These are phyloP conservation scores for Colletotrichum sp. DNA, from an alignment of 2,329 filamentous ascomycete species.

Conservation along the genomic window DNA sequence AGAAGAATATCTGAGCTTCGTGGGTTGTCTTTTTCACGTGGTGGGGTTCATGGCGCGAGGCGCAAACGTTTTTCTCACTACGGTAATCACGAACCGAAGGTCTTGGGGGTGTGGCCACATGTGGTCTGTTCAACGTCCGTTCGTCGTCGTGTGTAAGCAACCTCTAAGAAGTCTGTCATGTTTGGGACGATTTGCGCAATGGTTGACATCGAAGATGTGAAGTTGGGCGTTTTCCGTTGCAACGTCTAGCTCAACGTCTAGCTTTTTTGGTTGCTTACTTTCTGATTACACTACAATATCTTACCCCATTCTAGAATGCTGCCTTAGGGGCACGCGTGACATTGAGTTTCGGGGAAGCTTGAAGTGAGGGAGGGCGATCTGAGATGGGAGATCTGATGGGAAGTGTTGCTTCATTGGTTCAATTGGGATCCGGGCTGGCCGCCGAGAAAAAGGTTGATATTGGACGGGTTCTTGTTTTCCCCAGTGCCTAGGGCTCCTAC, in stretches of 20 bases:
- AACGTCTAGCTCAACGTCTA: background rate
- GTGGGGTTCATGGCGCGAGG: background rate
- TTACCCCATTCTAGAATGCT: background rate
- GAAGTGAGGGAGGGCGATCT: background rate
- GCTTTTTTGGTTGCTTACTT: background rate
- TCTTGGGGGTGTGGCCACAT: background rate
- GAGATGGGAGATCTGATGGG: background rate
- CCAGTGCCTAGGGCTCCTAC: accelerated
- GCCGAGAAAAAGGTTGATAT: background rate
- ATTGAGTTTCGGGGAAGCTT: background rate
- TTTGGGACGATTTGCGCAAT: background rate
- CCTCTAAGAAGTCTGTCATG: background rate
- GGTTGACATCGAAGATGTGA: background rate
- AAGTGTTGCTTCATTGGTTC: background rate
- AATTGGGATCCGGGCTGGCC: background rate
- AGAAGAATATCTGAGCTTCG: too few species aligned
- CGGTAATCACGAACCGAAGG: background rate
- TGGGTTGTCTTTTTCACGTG: background rate
- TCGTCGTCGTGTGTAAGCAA: background rate
- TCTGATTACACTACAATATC: background rate
- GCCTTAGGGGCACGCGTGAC: background rate
- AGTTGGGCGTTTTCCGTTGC: accelerated
- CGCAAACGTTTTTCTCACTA: background rate
- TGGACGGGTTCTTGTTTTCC: background rate
- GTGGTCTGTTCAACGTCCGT: background rate